Base-by-base conservation (phyloP, 139 green algal species). In the Auxenochlorella pyrenoidosa region DNA sequence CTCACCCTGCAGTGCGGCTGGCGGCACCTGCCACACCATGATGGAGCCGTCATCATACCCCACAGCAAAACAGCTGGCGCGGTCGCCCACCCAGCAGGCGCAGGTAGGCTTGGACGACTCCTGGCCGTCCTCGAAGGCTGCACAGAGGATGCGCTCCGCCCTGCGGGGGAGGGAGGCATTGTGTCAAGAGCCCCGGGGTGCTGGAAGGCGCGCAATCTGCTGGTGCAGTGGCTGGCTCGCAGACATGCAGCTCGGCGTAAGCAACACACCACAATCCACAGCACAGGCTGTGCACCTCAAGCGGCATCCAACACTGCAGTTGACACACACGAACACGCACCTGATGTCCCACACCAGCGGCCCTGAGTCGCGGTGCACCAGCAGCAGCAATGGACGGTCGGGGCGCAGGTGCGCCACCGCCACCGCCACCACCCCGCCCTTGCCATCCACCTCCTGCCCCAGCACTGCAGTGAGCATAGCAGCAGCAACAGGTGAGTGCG, bases 21-120 rank as follows among this genome's bases (percentile, higher is more conserved):
- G 30, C 26, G 90, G 90, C 34, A 96, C 34, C 28, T 75, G 75
- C 89, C 88, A 96, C 40, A 97, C 70, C 16, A 91, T 82, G n/a
- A 97, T 82, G 40, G 82, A 86, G 18, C 95, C 94, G 47, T 90
- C 83, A 15, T 90, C 88, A 80, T 97, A 94, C 3, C 95, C 95
- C 36, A 93, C 93, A 5, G 91, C 95, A 83, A 96, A 95, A 79
- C 63, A 86, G 76, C 88, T 87, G 73, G 86, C 88, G 32, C 79
- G 86, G n/a, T 91, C 80, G 15, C 94, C 92, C 30, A 92, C 75
- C 94, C 94, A 97, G 82, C 89, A 93, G 24, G 90, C 90, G 70
- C 85, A 83, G 21, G 91, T 95, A 28, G 90, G 85, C 83, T 89
- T 88, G 73, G 47, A 86, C 3, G 38, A 26, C 38, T 88, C 84